These are phyloP conservation scores for Helotiales sp. DNA, from an alignment of 2,329 filamentous ascomycete species.

Conservation along the genomic window DNA sequence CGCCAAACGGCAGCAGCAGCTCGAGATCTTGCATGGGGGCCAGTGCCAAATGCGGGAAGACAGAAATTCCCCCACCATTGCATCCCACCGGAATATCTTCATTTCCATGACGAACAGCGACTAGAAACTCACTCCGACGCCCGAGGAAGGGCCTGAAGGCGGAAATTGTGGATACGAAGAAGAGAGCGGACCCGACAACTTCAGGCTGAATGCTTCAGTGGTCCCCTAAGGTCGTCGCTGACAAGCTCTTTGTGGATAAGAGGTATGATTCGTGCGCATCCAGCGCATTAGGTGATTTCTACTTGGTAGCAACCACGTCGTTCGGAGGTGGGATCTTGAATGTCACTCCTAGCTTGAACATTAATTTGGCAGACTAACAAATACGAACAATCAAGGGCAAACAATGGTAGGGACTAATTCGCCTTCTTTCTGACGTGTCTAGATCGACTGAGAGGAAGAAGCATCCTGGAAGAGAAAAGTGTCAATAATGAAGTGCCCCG, in stretches of 20 bases:
- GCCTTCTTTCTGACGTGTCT: too few species aligned
- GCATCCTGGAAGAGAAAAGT: too few species aligned
- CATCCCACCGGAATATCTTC: background rate
- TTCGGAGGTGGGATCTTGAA: background rate
- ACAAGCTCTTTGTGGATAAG: background rate
- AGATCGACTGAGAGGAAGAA: too few species aligned
- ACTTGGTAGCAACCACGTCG: background rate
- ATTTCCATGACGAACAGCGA: background rate
- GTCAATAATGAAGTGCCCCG: too few species aligned
- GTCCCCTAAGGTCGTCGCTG: background rate
- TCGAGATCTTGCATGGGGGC: background rate
- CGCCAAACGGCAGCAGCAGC: background rate
- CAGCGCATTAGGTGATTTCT: background rate
- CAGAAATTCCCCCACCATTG: background rate
- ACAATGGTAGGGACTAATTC: too few species aligned
- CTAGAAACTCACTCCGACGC: background rate
- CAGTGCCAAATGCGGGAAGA: background rate
- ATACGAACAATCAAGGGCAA: too few species aligned
- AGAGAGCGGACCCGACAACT: background rate
- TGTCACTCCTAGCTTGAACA: background rate
- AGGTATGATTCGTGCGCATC: background rate
- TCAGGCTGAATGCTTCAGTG: background rate
- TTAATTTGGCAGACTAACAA: too few species aligned
- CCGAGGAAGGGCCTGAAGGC: background rate
- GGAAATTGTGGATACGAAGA: background rate